phyloP scores from a whole-genome alignment of 495 filamentous ascomycete genomes.

The Lasiosphaeria ovina region DNA sequence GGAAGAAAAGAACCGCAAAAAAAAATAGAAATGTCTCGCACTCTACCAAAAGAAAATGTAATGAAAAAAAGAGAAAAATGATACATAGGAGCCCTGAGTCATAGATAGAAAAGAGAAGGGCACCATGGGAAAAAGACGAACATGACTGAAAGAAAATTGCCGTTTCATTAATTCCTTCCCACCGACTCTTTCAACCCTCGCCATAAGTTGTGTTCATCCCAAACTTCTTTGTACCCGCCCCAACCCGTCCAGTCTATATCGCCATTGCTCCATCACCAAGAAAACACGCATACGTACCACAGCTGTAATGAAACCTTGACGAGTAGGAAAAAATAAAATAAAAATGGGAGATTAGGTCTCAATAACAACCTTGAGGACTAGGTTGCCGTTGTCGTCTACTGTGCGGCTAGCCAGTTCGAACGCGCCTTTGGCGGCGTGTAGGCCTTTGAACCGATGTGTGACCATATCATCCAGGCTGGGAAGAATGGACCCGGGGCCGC shows the following conservation, averaged over 20 bases:
- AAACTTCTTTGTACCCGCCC: neutral
- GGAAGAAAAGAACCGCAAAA: too few species aligned
- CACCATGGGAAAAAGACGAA: neutral
- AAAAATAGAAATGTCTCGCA: too few species aligned
- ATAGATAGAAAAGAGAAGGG: neutral
- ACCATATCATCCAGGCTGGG: conserved; percentile 65
- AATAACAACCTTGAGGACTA: conserved; percentile 86
- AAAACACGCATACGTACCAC: neutral
- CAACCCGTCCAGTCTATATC: neutral
- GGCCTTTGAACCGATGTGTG: conserved; percentile 71
- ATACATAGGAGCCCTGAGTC: neutral
- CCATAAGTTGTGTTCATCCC: neutral
- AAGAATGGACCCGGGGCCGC: conserved; percentile 48
- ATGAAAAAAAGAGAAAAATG: neutral
- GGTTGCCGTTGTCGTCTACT: conserved; percentile 68
- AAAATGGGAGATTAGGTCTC: conserved; percentile 41
- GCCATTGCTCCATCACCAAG: neutral
- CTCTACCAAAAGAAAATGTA: neutral
- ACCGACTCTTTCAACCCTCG: neutral
- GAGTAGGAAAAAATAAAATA: conserved; percentile 10
- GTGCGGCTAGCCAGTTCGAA: conserved; percentile 81
- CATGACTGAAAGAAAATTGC: neutral
- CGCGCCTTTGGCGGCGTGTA: conserved; percentile 62
- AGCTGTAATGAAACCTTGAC: neutral
- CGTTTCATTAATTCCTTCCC: neutral